Percentiles rank a stretch among this genome's conserved stretches.
These are phyloP conservation scores for Diaporthe australafricana DNA, from an alignment of 2,329 filamentous ascomycete species.

Conservation along the genomic window DNA sequence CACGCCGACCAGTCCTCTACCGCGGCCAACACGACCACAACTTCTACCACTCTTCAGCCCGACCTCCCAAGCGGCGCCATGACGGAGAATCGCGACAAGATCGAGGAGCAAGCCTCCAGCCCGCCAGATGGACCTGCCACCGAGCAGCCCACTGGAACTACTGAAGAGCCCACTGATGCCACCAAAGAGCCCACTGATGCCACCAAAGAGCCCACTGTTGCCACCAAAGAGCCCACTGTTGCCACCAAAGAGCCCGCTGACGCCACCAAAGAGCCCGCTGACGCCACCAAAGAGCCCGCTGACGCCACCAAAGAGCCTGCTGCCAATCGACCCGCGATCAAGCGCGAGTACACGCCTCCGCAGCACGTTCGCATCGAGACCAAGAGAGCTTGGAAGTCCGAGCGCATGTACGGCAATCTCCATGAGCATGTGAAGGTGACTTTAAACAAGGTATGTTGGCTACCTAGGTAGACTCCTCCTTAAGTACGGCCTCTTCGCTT, in stretches of 20 bases:
- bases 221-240: no score
- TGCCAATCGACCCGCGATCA: not conserved
- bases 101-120: not conserved
- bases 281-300: not conserved
- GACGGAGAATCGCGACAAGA: not conserved
- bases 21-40: not conserved
- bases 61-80: not conserved
- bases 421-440: not conserved
- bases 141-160: not conserved
- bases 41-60: not conserved
- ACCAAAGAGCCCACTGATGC: not conserved
- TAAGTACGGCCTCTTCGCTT: no score
- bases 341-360: conserved; percentile 6
- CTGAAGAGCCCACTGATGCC: not conserved
- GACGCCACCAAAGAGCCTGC: not conserved
- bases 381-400: not conserved
- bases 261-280: no score
- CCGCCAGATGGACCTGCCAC: not conserved
- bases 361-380: not conserved
- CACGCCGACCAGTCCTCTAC: not conserved
- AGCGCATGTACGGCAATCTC: not conserved
- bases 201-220: not conserved
- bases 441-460: not conserved
- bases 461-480: no score
- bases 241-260: not conserved